Evolutionary conservation across 2,329 filamentous ascomycete genomes (phyloP).

Genomic region (Pseudofabraea citricarpa): DNA sequence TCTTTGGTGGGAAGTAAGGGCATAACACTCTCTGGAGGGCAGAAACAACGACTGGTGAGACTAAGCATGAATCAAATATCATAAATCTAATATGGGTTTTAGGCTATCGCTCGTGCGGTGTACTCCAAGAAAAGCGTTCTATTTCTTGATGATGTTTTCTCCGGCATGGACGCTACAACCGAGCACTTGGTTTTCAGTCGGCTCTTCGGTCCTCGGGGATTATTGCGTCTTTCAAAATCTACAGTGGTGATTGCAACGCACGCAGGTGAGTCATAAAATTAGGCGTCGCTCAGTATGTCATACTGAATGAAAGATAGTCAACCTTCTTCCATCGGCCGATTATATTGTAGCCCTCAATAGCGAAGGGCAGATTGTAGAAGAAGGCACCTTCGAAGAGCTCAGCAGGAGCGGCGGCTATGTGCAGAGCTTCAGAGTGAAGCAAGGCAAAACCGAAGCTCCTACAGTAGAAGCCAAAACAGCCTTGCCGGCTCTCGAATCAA

Average conservation of each 20-base stretch:
- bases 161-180: conserved; percentile 1
- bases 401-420: conserved; percentile 29
- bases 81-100: not conserved
- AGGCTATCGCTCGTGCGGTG: not conserved
- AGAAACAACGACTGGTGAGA: conserved; percentile 19
- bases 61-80: not conserved
- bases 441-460: not conserved
- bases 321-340: conserved; percentile 28
- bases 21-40: conserved; percentile 25
- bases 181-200: conserved; percentile 6
- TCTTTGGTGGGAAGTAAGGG: conserved; percentile 26
- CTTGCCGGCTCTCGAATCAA: not conserved
- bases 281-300: not conserved
- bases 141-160: conserved; percentile 1
- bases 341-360: conserved; percentile 30
- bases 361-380: conserved; percentile 29
- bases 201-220: conserved; percentile 3
- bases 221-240: not conserved
- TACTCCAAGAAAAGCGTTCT: conserved; percentile 1
- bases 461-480: not conserved
- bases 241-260: not conserved
- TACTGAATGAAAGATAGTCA: conserved; percentile 1
- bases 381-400: conserved; percentile 31
- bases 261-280: not conserved
- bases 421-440: conserved; percentile 11